phyloP scores from a whole-genome alignment of 352 stramenopile species.

The Blastocystis sp. region DNA sequence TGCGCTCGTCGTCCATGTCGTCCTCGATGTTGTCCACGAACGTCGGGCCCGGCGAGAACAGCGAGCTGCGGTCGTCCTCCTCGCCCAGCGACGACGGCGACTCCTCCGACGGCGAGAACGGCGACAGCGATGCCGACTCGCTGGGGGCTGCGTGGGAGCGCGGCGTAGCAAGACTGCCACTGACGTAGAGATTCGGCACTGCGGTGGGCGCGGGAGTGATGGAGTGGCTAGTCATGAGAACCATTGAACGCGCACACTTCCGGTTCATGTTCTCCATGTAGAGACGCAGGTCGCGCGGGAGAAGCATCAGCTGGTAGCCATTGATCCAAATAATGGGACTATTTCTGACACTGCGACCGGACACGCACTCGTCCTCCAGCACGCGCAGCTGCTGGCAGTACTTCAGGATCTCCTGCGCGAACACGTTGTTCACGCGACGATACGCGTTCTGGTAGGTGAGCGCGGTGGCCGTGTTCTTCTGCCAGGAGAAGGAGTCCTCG shows the following conservation, averaged over 20 bases:
- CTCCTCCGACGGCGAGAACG: too few species aligned
- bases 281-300: conserved; percentile 61
- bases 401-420: conserved; percentile 69
- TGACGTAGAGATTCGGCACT: conserved; percentile 28
- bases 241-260: neutral
- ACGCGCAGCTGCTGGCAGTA: conserved; percentile 51
- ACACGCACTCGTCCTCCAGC: conserved; percentile 10
- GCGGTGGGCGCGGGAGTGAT: neutral
- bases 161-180: neutral
- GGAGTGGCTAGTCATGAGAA: neutral
- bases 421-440: conserved; percentile 63
- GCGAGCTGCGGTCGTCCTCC: neutral
- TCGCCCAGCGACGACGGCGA: neutral
- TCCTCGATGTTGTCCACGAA: conserved; percentile 69
- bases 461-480: conserved; percentile 63
- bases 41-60: conserved; percentile 34
- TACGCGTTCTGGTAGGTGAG: conserved; percentile 66
- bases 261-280: conserved; percentile 46
- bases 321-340: conserved; percentile 73
- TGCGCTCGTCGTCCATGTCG: conserved; percentile 58
- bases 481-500: conserved; percentile 53
- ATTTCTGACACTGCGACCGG: neutral
- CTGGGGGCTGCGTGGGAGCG: neutral
- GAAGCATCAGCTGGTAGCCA: conserved; percentile 65
- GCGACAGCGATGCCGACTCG: neutral